Evolutionary conservation across 495 filamentous ascomycete species (phyloP), one percentile per base, ranked within the genome.

Genomic region (Penicillium flavigenum): DNA sequence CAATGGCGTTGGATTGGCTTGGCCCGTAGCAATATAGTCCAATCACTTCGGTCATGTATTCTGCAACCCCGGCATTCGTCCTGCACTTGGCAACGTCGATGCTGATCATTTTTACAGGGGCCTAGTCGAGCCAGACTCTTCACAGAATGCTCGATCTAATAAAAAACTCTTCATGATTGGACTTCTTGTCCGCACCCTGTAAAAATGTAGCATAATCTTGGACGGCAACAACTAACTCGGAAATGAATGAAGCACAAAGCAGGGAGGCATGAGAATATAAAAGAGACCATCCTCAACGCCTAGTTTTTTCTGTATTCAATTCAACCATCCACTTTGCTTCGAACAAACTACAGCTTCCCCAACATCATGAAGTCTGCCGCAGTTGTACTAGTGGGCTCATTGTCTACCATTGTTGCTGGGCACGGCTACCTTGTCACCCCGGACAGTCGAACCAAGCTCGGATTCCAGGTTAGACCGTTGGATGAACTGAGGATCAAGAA

Each of bases 341-440:
- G 0, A 16, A 47, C 3, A 19, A 47, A 12, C 26, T 4, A 32
- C 16, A 19, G n/a, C 46, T 46, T 46, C 14, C 7, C 12, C 7
- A 5, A 6, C 14, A 51, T 17, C 3, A 51, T 51, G 49, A 38
- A 27, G 22, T 14, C 34, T 42, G 31, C 22, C 19, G 49, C 20
- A 5, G 22, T 29, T 10, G 16, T 39, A 3, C 22, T 51, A 5
- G 1, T 41, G 1, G 8, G 16, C 20, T 39, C 49, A 4, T 17
- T 51, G 7, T 20, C 32, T 1, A 51, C 49, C 34, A 27, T 51
- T 4, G 49, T 51, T n/a, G 32, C 49, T 43, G 61, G 52, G 12
- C 79, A 82, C 59, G 79, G 79, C 6, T 82, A 82, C 46, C 49
- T 80, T 24, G 77, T 71, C 10, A 70, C 65, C 4, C 79, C 79